Percentiles rank a stretch among this genome's conserved stretches.
Evolutionary conservation across 1,284 basidiomycete species (phyloP).

Genomic region (Singerocomus inundabilis): DNA sequence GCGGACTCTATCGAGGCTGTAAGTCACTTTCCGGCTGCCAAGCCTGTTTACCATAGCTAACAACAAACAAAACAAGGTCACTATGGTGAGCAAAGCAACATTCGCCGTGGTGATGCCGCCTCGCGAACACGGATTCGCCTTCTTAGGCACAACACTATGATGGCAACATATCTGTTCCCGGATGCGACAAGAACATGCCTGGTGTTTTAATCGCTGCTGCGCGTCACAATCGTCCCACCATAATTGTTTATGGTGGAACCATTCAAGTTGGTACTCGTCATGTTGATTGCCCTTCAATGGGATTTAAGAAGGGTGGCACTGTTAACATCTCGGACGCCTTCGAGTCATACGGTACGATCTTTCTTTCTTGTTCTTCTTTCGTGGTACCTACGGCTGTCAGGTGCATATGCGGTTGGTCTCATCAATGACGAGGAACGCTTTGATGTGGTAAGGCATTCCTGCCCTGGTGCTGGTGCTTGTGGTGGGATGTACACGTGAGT

Average conservation of each 20-base stretch:
- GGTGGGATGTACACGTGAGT: slow-evolving; percentile 83
- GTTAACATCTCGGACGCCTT: slow-evolving; percentile 84
- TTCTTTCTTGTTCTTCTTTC: neutral
- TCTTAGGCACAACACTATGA: slow-evolving; percentile 80
- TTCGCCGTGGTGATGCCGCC: neutral
- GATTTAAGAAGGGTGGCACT: slow-evolving; percentile 72
- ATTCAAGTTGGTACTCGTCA: slow-evolving; percentile 75
- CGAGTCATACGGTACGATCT: slow-evolving; percentile 66
- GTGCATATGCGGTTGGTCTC: slow-evolving; percentile 70
- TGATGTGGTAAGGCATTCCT: slow-evolving; percentile 80
- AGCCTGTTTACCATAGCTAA: slow-evolving; percentile 4
- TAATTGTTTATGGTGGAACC: slow-evolving; percentile 85
- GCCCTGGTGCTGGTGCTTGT: slow-evolving; percentile 75
- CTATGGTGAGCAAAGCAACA: slow-evolving; percentile 47
- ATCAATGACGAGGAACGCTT: slow-evolving; percentile 76
- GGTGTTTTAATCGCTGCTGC: slow-evolving; percentile 84
- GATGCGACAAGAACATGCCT: slow-evolving; percentile 95
- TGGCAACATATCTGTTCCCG: slow-evolving; percentile 80
- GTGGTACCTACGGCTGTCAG: slow-evolving; percentile 34
- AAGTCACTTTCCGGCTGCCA: slow-evolving; percentile 22
- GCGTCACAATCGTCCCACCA: slow-evolving; percentile 81
- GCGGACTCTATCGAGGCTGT: slow-evolving; percentile 90
- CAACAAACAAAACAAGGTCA: slow-evolving; percentile 45
- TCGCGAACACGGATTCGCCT: neutral
- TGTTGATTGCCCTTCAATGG: slow-evolving; percentile 77